Percentiles rank a stretch among this genome's conserved stretches.
Conservation (phyloP, 306 rosid species). For the Sechiopsis laciniata region DNA sequence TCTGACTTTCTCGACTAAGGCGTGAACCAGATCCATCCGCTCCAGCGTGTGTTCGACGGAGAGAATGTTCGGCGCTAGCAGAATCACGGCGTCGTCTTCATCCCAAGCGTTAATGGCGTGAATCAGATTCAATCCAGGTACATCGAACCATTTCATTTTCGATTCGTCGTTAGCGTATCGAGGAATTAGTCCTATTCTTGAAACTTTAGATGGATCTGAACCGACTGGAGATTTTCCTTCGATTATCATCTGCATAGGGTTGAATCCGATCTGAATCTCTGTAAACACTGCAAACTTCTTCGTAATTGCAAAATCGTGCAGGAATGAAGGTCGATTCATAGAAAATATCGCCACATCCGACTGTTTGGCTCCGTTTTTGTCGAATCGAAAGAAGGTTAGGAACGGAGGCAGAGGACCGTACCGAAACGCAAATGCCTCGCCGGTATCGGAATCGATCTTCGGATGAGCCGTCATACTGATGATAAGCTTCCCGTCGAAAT, state of each 20-base stretch:
- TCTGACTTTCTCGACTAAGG: slow-evolving; percentile 59
- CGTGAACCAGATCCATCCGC: slow-evolving; percentile 60
- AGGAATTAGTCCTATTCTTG: slow-evolving; percentile 60
- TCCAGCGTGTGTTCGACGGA: slow-evolving; percentile 72
- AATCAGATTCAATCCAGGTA: slow-evolving; percentile 68
- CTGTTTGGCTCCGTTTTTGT: slow-evolving; percentile 39
- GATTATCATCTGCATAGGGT: slow-evolving; percentile 52
- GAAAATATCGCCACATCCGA: slow-evolving; percentile 72
- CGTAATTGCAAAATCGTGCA: slow-evolving; percentile 82
- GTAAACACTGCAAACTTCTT: slow-evolving; percentile 58
- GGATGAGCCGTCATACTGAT: slow-evolving; percentile 89
- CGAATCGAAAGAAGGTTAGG: slow-evolving; percentile 63
- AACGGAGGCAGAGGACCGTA: slow-evolving; percentile 74
- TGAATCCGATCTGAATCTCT: slow-evolving; percentile 73
- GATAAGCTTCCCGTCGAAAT: slow-evolving; percentile 56
- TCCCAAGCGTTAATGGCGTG: slow-evolving; percentile 95
- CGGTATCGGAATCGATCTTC: slow-evolving; percentile 52
- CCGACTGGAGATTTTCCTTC: slow-evolving; percentile 67
- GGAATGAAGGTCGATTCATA: slow-evolving; percentile 50
- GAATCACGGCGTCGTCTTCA: slow-evolving; percentile 48
- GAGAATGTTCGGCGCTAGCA: slow-evolving; percentile 72
- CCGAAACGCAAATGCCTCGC: slow-evolving; percentile 75
- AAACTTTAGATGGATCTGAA: slow-evolving; percentile 43
- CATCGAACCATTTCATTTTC: slow-evolving; percentile 67
- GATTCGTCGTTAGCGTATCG: slow-evolving; percentile 58